Percentiles rank a stretch among this genome's conserved stretches.
These are phyloP conservation scores for Penicillium sp. DNA, from an alignment of 2,329 filamentous ascomycete genomes.

Conservation along the genomic window DNA sequence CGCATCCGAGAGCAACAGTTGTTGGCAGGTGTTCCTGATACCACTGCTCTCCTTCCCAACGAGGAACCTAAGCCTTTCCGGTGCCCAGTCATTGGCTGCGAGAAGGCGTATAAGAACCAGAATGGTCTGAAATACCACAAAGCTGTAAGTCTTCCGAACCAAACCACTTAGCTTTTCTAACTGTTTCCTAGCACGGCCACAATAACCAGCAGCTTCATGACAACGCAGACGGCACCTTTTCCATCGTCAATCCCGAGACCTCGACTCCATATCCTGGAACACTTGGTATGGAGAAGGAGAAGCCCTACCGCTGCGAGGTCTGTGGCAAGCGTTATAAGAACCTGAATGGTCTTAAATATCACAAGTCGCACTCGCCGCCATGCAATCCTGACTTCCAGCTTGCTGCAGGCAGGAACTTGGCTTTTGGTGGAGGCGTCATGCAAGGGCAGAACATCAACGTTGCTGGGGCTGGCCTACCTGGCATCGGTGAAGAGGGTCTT, in stretches of 20 bases:
- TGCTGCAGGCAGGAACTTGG: constrained; percentile 35
- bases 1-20: constrained; percentile 57
- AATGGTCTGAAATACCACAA: constrained; percentile 92
- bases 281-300: constrained; percentile 99
- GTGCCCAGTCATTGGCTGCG: constrained; percentile 94
- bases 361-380: constrained; percentile 73
- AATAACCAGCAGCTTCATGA: constrained; percentile 94
- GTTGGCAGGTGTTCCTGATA: constrained; percentile 48
- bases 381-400: constrained; percentile 76
- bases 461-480: constrained; percentile 42
- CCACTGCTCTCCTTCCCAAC: constrained; percentile 46
- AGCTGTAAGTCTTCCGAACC: constrained; percentile 45
- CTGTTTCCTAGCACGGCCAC: constrained; percentile 61
- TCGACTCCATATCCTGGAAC: constrained; percentile 90
- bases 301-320: constrained; percentile 92
- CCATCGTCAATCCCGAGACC: constrained; percentile 93
- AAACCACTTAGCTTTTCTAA: no score
- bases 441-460: constrained; percentile 42
- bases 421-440: constrained; percentile 37
- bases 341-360: constrained; percentile 93
- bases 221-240: constrained; percentile 93
- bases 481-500: constrained; percentile 39
- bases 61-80: constrained; percentile 97
- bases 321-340: constrained; percentile 99
- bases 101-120: constrained; percentile 99